These are phyloP conservation scores for Choanephora cucurbitarum DNA, from an alignment of 371 early-diverging fungal genomes.

Conservation along the genomic window DNA sequence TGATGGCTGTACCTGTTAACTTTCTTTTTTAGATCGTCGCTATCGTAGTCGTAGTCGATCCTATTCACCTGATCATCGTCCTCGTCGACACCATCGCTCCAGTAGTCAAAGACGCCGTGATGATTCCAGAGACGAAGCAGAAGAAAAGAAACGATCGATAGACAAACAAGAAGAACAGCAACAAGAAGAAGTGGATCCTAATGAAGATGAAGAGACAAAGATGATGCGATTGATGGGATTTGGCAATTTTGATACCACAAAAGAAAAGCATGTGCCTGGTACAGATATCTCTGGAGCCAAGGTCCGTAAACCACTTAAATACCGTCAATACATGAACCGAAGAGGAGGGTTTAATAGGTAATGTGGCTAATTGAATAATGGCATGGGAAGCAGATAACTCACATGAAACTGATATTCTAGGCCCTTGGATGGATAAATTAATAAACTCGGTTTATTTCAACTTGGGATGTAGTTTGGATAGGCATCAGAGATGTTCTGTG, in stretches of 20 bases:
- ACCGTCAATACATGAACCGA: slow-evolving; percentile 96
- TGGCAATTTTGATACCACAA: slow-evolving; percentile 87
- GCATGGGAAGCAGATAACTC: too few species aligned
- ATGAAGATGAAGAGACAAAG: slow-evolving; percentile 51
- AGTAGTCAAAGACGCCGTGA: background rate
- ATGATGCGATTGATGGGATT: slow-evolving; percentile 82
- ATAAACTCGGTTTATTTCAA: slow-evolving; percentile 1
- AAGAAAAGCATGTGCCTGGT: slow-evolving; percentile 73
- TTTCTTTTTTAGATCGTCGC: slow-evolving; percentile 16
- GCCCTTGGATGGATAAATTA: slow-evolving; percentile 39
- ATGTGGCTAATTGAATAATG: too few species aligned
- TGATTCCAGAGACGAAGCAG: too few species aligned
- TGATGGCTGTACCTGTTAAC: background rate
- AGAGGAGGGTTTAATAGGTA: slow-evolving; percentile 88
- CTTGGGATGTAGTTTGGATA: background rate
- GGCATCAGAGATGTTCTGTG: background rate
- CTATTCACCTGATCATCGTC: slow-evolving; percentile 7
- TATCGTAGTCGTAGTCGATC: slow-evolving; percentile 16
- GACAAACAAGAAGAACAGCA: slow-evolving; percentile 7
- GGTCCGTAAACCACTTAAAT: slow-evolving; percentile 77
- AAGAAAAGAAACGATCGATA: too few species aligned
- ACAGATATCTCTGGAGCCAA: slow-evolving; percentile 69
- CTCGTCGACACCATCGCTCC: slow-evolving; percentile 5
- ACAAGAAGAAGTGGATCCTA: slow-evolving; percentile 17
- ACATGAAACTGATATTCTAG: too few species aligned